Conservation (phyloP, 2,329 filamentous ascomycete genomes). For the Colletotrichum filicis region DNA sequence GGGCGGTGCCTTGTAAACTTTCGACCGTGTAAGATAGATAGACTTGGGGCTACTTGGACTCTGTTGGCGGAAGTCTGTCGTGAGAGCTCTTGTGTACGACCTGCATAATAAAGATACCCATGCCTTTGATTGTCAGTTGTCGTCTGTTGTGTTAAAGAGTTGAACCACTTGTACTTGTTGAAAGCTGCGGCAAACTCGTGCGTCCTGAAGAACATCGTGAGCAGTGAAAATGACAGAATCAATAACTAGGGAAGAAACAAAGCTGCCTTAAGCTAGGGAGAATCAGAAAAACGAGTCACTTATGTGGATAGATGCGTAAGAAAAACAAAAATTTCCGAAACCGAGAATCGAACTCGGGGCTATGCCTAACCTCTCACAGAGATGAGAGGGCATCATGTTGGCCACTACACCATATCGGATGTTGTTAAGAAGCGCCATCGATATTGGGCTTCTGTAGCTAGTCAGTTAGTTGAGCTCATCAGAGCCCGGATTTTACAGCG, state of each 20-base stretch:
- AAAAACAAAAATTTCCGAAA: slow-evolving; percentile 18
- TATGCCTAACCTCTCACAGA: slow-evolving; percentile 21
- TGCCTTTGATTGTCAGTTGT: neutral
- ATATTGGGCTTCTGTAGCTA: too few species aligned
- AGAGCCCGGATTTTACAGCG: neutral
- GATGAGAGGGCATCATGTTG: slow-evolving; percentile 35
- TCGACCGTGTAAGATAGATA: neutral
- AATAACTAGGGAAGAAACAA: neutral
- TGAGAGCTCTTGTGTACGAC: neutral
- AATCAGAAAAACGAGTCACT: too few species aligned
- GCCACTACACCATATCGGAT: slow-evolving; percentile 35
- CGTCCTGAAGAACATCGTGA: neutral
- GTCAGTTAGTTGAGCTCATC: too few species aligned
- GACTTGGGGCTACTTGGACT: neutral
- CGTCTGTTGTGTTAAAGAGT: too few species aligned
- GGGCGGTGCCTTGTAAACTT: slow-evolving; percentile 82
- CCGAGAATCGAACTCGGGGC: slow-evolving; percentile 33
- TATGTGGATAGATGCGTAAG: too few species aligned
- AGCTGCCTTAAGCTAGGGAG: neutral
- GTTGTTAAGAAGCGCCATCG: fast-evolving
- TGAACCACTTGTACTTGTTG: neutral
- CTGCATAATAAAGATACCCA: slow-evolving; percentile 21
- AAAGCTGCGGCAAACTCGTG: neutral
- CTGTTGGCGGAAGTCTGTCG: neutral
- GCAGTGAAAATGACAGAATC: neutral